Percentiles rank a stretch among this genome's conserved stretches.
These are phyloP conservation scores for Daldinia decipiens DNA, from an alignment of 495 filamentous ascomycete genomes.

Conservation along the genomic window DNA sequence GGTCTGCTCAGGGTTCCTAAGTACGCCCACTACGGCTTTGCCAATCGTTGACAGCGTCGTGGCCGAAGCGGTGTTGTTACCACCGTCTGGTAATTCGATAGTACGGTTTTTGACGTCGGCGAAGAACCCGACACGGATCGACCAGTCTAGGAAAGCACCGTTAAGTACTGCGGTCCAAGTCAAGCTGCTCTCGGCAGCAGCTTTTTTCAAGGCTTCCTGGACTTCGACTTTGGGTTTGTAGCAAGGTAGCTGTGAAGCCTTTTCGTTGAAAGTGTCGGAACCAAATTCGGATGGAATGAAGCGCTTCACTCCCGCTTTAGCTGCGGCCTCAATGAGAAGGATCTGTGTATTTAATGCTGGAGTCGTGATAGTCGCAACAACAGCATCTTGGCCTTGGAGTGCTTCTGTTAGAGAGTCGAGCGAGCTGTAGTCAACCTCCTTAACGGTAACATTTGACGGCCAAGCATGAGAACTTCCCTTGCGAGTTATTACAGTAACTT, in stretches of 20 bases:
- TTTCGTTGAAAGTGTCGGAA: slow-evolving; percentile 51
- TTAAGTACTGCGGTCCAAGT: slow-evolving; percentile 58
- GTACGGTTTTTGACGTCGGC: slow-evolving; percentile 51
- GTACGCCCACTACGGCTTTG: slow-evolving; percentile 54
- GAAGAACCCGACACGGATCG: slow-evolving; percentile 53
- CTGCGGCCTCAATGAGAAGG: slow-evolving; percentile 61
- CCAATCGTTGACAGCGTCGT: slow-evolving; percentile 53
- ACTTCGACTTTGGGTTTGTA: slow-evolving; percentile 58
- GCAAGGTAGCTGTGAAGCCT: slow-evolving; percentile 51
- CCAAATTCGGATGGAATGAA: slow-evolving; percentile 68
- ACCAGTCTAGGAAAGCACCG: slow-evolving; percentile 63
- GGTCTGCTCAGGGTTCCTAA: slow-evolving; percentile 59
- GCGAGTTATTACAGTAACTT: slow-evolving; percentile 64
- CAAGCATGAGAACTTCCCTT: slow-evolving; percentile 45
- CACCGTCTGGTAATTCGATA: slow-evolving; percentile 57
- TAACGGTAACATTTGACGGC: slow-evolving; percentile 51
- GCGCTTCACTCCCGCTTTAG: slow-evolving; percentile 60
- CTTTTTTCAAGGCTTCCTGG: slow-evolving; percentile 55
- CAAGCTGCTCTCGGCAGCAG: slow-evolving; percentile 49
- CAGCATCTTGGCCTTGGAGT: slow-evolving; percentile 60
- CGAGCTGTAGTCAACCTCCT: slow-evolving; percentile 60
- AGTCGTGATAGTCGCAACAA: slow-evolving; percentile 51
- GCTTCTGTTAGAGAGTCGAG: slow-evolving; percentile 56
- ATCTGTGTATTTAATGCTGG: slow-evolving; percentile 47
- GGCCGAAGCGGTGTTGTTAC: slow-evolving; percentile 53